Evolutionary conservation across 768 basidiomycete species (phyloP), one percentile per base, ranked within the genome.

Genomic region (Rhodotorula toruloides): DNA sequence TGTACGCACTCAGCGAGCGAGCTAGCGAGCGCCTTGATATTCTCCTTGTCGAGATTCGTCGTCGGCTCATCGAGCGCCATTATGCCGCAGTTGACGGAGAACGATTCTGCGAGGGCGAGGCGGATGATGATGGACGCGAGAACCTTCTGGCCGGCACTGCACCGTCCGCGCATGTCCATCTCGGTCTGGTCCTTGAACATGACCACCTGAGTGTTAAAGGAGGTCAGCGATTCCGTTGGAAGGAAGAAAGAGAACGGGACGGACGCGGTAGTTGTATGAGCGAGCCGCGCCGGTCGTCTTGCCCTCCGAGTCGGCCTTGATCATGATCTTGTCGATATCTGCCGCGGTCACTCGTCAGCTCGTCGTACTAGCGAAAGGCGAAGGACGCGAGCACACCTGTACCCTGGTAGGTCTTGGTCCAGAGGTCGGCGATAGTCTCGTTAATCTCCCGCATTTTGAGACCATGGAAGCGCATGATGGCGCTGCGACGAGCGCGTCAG

Each of bases 361-460:
- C 16, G 2, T 3, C 37, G 5, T 12, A n/a, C n/a, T 13, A 40
- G 37, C 25, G 37, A 16, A 11, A 27, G 37, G 44, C 17, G n/a
- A 42, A 10, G 59, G 73, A 73, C 62, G 36, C 21, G 16, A 61
- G 72, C 83, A 55, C 66, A 91, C 93, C 92, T 64, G 93, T 97
- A 72, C 94, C 94, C 77, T 98, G 94, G 78, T 99, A 99, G 0
- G 93, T 98, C 79, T 91, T 94, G 76, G 91, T 94, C 96, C 96
- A 99, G 7, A 98, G 77, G 75, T 96, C 91, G 54, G 87, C 87
- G 85, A 98, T 94, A 21, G 87, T 93, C 74, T 96, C 92, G 75
- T 99, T 99, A 74, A 99, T 92, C 81, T 99, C 96, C 77, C 93
- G 91, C 96, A 98, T 96, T 79, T 99, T 99, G 73, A 96, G 82